These are phyloP conservation scores for Trametes punicea DNA, from an alignment of 768 basidiomycete genomes.

Conservation along the genomic window DNA sequence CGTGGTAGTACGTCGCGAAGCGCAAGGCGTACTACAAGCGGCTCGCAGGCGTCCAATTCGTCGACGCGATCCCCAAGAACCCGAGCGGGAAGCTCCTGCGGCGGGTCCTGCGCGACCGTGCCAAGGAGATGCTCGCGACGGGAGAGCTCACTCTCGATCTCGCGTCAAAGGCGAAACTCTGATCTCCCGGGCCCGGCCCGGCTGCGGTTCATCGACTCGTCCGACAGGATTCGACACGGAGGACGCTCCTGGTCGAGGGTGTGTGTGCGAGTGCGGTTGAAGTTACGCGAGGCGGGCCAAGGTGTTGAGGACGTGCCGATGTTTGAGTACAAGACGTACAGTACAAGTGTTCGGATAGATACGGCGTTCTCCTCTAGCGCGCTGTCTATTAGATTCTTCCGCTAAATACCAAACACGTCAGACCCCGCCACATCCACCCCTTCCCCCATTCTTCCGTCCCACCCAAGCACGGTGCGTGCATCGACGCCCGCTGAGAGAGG, in stretches of 20 bases:
- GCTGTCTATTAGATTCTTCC: not conserved
- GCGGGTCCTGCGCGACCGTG: conserved; percentile 28
- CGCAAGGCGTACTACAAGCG: conserved; percentile 35
- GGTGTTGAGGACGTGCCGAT: too few species aligned
- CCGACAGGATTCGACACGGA: too few species aligned
- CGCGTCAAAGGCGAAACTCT: conserved; percentile 11
- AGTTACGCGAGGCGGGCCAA: too few species aligned
- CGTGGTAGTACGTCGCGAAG: conserved; percentile 25
- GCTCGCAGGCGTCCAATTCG: conserved; percentile 36
- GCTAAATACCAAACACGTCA: not conserved
- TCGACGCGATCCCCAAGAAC: conserved; percentile 34
- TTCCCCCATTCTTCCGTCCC: too few species aligned
- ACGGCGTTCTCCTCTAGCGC: not conserved
- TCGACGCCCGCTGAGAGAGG: too few species aligned
- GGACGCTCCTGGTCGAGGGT: too few species aligned
- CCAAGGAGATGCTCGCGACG: conserved; percentile 13
- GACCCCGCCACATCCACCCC: not conserved
- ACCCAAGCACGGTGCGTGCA: too few species aligned
- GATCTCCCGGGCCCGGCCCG: too few species aligned
- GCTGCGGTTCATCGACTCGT: too few species aligned
- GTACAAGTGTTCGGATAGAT: not conserved
- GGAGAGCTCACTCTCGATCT: conserved; percentile 7
- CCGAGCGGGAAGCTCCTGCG: conserved; percentile 32
- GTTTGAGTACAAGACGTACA: not conserved
- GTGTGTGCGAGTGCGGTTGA: too few species aligned